A percentile compares a stretch with the other conserved stretches of the same genome.
These are phyloP conservation scores for Tetrahymena thermophila DNA, from an alignment of 73 alveolate genomes.

Conservation along the genomic window DNA sequence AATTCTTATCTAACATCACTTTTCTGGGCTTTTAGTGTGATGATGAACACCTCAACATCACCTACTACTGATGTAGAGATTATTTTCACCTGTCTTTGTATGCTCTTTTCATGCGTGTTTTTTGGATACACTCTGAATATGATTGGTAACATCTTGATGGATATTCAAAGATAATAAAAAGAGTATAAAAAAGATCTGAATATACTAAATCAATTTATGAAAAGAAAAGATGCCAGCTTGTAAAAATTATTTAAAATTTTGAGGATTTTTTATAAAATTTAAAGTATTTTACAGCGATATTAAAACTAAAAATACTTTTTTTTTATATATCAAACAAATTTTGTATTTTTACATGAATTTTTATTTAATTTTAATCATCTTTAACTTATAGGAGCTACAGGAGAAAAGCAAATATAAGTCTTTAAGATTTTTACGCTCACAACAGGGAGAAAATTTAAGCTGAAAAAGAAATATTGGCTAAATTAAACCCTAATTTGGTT, in stretches of 20 bases:
- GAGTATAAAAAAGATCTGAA: background rate
- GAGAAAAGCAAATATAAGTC: background rate
- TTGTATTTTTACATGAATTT: background rate
- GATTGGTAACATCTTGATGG: background rate
- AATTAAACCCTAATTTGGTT: background rate
- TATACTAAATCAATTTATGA: background rate
- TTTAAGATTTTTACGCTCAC: background rate
- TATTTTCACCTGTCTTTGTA: background rate
- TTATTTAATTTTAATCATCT: background rate
- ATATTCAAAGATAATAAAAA: background rate
- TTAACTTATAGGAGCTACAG: background rate
- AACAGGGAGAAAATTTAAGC: background rate
- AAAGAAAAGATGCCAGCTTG: background rate
- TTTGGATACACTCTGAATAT: background rate
- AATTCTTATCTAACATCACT: background rate
- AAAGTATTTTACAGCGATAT: background rate
- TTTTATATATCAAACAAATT: background rate
- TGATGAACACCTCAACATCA: background rate
- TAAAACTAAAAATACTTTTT: background rate
- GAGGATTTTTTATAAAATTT: too few species aligned
- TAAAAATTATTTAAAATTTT: background rate
- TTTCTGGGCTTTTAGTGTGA: background rate
- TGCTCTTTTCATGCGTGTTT: background rate
- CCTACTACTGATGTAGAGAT: background rate
- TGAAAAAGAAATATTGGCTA: background rate